These are phyloP conservation scores for Xylaria sp. DNA, from an alignment of 2,329 filamentous ascomycete species.

Conservation along the genomic window DNA sequence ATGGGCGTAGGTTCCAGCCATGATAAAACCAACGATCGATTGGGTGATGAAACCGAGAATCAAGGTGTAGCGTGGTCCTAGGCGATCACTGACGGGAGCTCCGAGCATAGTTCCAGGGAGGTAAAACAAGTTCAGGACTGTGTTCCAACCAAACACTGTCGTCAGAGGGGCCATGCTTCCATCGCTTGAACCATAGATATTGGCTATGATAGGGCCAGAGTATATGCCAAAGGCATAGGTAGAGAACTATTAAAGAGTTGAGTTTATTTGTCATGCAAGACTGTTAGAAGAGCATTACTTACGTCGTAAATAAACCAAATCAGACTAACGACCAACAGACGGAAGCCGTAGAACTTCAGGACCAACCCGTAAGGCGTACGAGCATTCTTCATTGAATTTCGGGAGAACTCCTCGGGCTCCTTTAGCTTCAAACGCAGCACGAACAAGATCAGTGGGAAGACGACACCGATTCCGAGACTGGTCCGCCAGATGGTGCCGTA, in stretches of 20 bases:
- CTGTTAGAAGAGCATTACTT: constrained; percentile 42
- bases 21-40: constrained; percentile 84
- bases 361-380: constrained; percentile 66
- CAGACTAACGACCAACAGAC: constrained; percentile 73
- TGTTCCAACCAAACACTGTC: constrained; percentile 87
- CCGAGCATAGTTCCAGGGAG: constrained; percentile 83
- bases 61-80: constrained; percentile 81
- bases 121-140: constrained; percentile 88
- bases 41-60: constrained; percentile 76
- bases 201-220: constrained; percentile 76
- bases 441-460: constrained; percentile 79
- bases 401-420: constrained; percentile 81
- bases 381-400: constrained; percentile 70
- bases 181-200: constrained; percentile 63
- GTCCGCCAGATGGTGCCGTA: constrained; percentile 83
- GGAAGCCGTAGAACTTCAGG: constrained; percentile 75
- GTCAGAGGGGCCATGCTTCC: constrained; percentile 67
- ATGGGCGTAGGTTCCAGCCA: constrained; percentile 80
- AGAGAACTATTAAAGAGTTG: constrained; percentile 66
- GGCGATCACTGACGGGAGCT: constrained; percentile 78
- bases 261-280: background rate
- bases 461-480: constrained; percentile 78
- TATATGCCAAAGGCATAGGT: constrained; percentile 89
- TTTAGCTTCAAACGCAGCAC: constrained; percentile 76
- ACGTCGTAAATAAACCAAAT: constrained; percentile 90